Conservation (phyloP, 495 filamentous ascomycete genomes). For the Aspergillus kassunensis region DNA sequence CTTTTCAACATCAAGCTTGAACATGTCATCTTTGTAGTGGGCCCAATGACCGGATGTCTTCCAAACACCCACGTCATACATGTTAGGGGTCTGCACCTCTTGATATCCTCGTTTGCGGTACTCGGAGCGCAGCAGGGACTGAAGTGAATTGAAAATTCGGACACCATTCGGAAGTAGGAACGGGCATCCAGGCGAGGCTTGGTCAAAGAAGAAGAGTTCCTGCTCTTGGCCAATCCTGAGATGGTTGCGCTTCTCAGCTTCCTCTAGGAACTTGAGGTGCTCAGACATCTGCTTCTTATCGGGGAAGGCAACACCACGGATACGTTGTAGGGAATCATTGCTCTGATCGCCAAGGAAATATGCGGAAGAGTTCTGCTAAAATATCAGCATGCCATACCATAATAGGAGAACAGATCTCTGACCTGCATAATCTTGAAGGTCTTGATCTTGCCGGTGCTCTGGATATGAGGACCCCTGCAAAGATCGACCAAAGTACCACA, state of each 20-base stretch:
- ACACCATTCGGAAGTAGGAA: slow-evolving; percentile 93
- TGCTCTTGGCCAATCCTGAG: slow-evolving; percentile 87
- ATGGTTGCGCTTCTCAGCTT: slow-evolving; percentile 94
- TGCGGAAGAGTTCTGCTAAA: slow-evolving; percentile 79
- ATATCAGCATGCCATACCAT: slow-evolving; percentile 7
- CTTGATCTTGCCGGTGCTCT: slow-evolving; percentile 88
- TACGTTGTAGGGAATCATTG: slow-evolving; percentile 91
- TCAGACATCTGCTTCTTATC: slow-evolving; percentile 92
- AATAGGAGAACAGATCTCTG: slow-evolving; percentile 3
- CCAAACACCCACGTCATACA: slow-evolving; percentile 90
- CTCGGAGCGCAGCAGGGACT: slow-evolving; percentile 72
- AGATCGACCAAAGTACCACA: slow-evolving; percentile 78
- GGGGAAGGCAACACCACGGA: slow-evolving; percentile 94
- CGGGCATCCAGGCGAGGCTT: slow-evolving; percentile 82
- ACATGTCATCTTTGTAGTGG: slow-evolving; percentile 97
- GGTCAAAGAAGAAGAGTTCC: slow-evolving; percentile 95
- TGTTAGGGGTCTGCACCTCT: slow-evolving; percentile 93
- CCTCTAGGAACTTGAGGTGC: slow-evolving; percentile 88
- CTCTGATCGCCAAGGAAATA: slow-evolving; percentile 92
- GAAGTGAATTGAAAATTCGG: slow-evolving; percentile 84
- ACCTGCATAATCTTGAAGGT: slow-evolving; percentile 87
- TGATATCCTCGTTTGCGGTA: slow-evolving; percentile 94
- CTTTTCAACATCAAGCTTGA: slow-evolving; percentile 87
- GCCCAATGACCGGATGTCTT: slow-evolving; percentile 92
- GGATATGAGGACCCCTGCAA: slow-evolving; percentile 80